Evolutionary conservation across 23 red algal genomes (phyloP).

Genomic region (Gracilaria caudata): DNA sequence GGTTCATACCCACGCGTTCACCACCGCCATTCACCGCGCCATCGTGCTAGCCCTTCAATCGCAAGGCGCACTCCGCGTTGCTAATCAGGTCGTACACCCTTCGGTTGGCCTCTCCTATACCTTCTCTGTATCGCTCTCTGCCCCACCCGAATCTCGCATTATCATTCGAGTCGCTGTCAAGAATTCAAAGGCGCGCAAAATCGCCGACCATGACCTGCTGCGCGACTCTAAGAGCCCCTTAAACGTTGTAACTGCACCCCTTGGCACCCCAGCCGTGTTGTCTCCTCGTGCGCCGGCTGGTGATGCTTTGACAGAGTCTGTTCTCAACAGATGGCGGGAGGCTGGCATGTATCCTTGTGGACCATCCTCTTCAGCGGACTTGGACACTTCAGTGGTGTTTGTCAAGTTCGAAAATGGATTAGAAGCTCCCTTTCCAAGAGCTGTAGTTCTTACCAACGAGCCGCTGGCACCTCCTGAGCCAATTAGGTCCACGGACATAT

Average conservation of each 20-base stretch:
- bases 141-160: conserved; percentile 22
- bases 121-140: conserved; percentile 34
- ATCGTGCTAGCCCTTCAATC: conserved; percentile 46
- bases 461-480: neutral
- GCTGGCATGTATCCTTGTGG: conserved; percentile 46
- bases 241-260: conserved; percentile 47
- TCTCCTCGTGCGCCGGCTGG: conserved; percentile 38
- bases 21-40: conserved; percentile 53
- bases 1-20: conserved; percentile 23
- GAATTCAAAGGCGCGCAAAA: conserved; percentile 17
- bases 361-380: neutral
- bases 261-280: conserved; percentile 27
- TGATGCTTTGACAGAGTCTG: conserved; percentile 60
- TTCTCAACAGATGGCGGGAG: conserved; percentile 59
- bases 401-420: conserved; percentile 48
- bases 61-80: conserved; percentile 30
- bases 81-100: conserved; percentile 42
- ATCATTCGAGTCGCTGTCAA: conserved; percentile 23
- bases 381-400: conserved; percentile 51
- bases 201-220: conserved; percentile 35
- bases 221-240: neutral
- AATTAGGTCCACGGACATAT: neutral
- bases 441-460: conserved; percentile 35
- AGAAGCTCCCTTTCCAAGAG: conserved; percentile 61
- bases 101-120: conserved; percentile 31